A percentile compares a stretch with the other conserved stretches of the same genome.
These are phyloP conservation scores for Lipomyces sp. DNA, from an alignment of 805 yeast species.

Conservation along the genomic window DNA sequence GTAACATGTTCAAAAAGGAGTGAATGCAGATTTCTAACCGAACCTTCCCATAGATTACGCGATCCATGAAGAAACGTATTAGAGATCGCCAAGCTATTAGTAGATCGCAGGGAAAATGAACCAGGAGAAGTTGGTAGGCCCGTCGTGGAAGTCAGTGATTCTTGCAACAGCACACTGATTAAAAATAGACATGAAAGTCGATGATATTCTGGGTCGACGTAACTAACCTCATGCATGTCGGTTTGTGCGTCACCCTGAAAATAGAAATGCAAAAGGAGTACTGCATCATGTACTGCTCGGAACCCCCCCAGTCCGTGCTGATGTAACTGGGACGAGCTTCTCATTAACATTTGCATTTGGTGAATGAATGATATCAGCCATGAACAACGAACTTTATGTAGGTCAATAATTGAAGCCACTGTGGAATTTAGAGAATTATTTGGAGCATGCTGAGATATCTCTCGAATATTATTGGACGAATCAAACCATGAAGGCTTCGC, in stretches of 20 bases:
- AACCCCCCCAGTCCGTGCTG: not conserved
- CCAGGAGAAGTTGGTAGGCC: not conserved
- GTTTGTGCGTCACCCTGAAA: not conserved
- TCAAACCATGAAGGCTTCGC: not conserved
- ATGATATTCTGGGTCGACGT: not conserved
- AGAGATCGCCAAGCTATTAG: not conserved
- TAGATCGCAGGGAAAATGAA: not conserved
- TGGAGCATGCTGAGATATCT: not conserved
- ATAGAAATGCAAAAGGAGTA: not conserved
- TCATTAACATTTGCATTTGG: not conserved
- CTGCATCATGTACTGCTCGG: not conserved
- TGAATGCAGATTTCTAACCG: not conserved
- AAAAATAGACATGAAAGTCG: not conserved
- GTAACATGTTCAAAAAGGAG: no score
- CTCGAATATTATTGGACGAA: not conserved
- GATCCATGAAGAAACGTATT: not conserved
- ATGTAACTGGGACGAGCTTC: not conserved
- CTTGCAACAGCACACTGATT: not conserved
- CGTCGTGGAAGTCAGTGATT: not conserved
- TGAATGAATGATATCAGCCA: slow-evolving; percentile 1
- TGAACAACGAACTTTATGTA: not conserved
- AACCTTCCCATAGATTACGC: not conserved
- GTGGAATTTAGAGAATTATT: not conserved
- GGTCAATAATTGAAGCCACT: not conserved
- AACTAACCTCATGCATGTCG: not conserved